Base-by-base conservation (phyloP, 2,329 filamentous ascomycete species). In the Claviceps capensis region DNA sequence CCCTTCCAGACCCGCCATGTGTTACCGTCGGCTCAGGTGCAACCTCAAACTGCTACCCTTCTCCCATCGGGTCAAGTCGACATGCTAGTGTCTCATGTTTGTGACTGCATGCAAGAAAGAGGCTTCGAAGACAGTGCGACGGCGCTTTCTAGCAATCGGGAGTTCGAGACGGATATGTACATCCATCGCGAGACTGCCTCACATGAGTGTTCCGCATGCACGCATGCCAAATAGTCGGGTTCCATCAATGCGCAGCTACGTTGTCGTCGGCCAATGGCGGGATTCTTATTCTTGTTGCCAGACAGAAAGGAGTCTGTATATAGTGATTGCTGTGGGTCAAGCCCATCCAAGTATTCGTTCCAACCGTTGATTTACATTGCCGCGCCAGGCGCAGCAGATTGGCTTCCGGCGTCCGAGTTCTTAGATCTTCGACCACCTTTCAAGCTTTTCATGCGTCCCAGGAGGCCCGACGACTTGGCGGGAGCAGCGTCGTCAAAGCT, bases 401-500 rank as follows among this genome's bases (percentile, higher is more conserved):
- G 51, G 43, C 50, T 36, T 47, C n/a, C 37, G 38, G 50, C 44
- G 61, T 65, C 58, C 59, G 63, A 56, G 61, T 65, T 57, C 41
- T 60, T 61, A 47, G 65, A 59, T 54, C 65, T 63, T 57, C 82
- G 76, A 36, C 81, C 80, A 49, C 84, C 83, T 72, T 88, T 90
- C 68, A 93, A 70, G 67, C 84, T 88, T 76, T 87, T 89, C 71
- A 93, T 87, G 51, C 88, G 79, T 50, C 79, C 86, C 55, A 94
- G 65, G 56, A 94, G 83, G 2, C 86, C 85, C 47, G 78, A 77
- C 47, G 66, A 66, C 62, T 73, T 72, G 58, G 69, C 65, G 58
- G 65, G 63, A 57, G 67, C 67, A 41, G 70, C 72, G 53, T 72
- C 71, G 48, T 63, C 64, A n/a, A 62, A 62, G 17, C 62, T 59